Evolutionary conservation across 495 filamentous ascomycete genomes (phyloP), one percentile per base, ranked within the genome.

Genomic region (Cetradonia linearis): DNA sequence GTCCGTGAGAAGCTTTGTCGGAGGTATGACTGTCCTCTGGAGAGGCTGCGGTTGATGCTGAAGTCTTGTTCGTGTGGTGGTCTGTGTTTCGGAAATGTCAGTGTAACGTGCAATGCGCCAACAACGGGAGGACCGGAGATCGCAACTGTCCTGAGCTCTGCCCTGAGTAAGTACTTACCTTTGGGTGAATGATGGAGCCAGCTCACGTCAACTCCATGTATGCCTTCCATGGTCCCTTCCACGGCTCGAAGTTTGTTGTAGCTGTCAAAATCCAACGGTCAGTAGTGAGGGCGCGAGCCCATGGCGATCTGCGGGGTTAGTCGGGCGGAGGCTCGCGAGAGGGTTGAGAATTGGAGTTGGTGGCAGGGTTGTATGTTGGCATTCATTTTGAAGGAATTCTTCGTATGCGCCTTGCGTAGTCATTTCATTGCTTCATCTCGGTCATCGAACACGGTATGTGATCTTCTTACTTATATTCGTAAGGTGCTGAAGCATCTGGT

Each of bases 181-280:
- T 77, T 82, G 56, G 80, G 80, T 48, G 83, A 78, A 66, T 84
- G 82, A 71, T 86, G 83, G 52, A 86, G 77, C 83, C 83, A 86
- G 71, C 77, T 81, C 59, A 86, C 83, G 72, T 86, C 83, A 56
- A 86, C 81, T 25, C 83, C 83, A 68, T 85, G 78, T 61, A 83
- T 76, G 40, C 75, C 77, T 69, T 86, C 83, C 83, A 81, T 81
- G 20, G 9, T 47, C 20, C 23, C 3, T 27, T 48, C 25, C 36
- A 52, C 48, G 34, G 36, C 37, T 20, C 16, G 49, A 23, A 34
- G 11, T 33, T 52, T 59, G 13, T 28, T n/a, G 38, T 14, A n/a
- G 48, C 36, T 40, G 48, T 53, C 38, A n/a, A 8, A 20, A 40
- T 37, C 23, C 37, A 44, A 48, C 10, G 44, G 30, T 60, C 48